Evolutionary conservation across 2,329 filamentous ascomycete species (phyloP), one percentile per base, ranked within the genome.

Genomic region (Sclerotinia spermophila): DNA sequence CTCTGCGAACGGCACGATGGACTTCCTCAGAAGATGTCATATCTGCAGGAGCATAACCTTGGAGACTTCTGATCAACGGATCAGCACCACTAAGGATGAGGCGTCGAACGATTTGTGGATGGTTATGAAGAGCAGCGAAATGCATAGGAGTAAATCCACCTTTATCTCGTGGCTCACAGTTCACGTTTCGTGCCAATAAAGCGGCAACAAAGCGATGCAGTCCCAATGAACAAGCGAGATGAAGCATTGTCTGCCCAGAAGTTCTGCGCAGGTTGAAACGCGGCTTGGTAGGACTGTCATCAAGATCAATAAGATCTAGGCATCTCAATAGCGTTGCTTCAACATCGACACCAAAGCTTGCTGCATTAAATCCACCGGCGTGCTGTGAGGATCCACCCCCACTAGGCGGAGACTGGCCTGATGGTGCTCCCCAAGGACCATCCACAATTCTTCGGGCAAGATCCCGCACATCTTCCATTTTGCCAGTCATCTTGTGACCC

Each of bases 111-210:
- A 96, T 93, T 78, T 93, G 89, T 17, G 87, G 83, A 77, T 94
- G 90, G 73, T 90, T 88, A 79, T 92, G 90, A 77, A 96, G 86
- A 38, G 91, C 89, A 30, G 93, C 93, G 78, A 95, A 87, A 79
- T 96, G 92, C 82, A 96, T 86, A 21, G 93, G 89, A 6, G 92
- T 93, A 80, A 93, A 95, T 33, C 93, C 93, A 65, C 91, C 90
- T 73, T 89, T 90, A 78, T 97, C 93, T 69, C 89, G 86, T 51
- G 89, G 83, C 76, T 95, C 89, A 1, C 90, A 88, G 77, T 91
- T 90, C 30, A 92, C 92, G n/a, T 92, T 92, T 73, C 92, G 87
- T 15, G 90, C 91, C 30, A 96, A 83, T 38, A 96, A 84, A 42
- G 90, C 92, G 19, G 91, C 91, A 65, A 92, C 92, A 73, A 96